Base-by-base conservation (phyloP, 1,284 basidiomycete species). In the Cutaneotrichosporon sp. region DNA sequence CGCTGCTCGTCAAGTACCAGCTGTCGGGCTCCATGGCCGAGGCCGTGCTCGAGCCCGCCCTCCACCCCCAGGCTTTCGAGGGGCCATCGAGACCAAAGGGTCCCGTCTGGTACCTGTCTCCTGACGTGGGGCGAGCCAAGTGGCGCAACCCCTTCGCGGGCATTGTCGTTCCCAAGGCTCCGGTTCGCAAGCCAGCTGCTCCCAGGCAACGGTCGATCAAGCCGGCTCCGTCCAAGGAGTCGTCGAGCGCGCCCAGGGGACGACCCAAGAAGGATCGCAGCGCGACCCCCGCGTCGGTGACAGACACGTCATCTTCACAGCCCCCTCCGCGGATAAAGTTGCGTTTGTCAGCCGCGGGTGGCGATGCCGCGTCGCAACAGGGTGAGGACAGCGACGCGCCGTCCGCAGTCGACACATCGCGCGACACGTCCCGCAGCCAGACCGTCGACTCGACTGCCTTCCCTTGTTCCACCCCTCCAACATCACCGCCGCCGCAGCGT, bases 121-220 rank as follows among this genome's bases (percentile, higher is more conserved):
- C 62, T 13, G 64, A 69, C 4, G 60, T 64, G 3, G 75, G 74
- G 7, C 69, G 70, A 47, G 59, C 53, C 13, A 73, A 71, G 36
- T 78, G 76, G 76, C 72, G 70, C 56, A 72, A 69, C 53, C 76
- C 76, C 4, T 78, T 78, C 47, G 60, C 65, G 2, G 76, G 75
- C 4, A 61, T 78, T 16, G 75, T 76, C 36, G 57, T 78, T 13
- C 72, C 76, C 20, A 76, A 74, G 58, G 56, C 67, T 2, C 69
- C 72, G 1, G 59, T 68, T 2, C 63, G 71, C 33, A 77, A 76
- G 50, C 72, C 72, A 14, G 67, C 64, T 4, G 66, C 70, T 1
- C 60, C 70, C 8, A 71, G 68, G 58, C 62, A 60, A 45, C 60
- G 62, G 49, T 24, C 58, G 29, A 50, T 57, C 45, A 63, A 60